Conservation (phyloP, 805 yeast genomes). For the Blastobotrys americana region DNA sequence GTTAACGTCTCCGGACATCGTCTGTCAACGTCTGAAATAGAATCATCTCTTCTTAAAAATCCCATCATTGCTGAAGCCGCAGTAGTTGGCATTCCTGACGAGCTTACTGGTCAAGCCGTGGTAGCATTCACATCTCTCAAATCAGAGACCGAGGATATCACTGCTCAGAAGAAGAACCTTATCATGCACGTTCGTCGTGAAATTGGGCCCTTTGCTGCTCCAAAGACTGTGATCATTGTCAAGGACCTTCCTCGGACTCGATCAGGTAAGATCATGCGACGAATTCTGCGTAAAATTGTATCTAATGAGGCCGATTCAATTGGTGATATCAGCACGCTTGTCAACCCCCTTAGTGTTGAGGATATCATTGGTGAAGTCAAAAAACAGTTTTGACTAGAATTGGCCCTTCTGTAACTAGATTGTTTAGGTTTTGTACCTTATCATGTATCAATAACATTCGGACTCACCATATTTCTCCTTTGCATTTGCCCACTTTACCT, state of each 20-base stretch:
- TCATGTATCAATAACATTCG: too few relatives aligned
- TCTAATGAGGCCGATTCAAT: constrained; percentile 84
- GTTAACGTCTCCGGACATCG: constrained; percentile 97
- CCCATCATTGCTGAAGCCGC: constrained; percentile 83
- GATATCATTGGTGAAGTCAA: constrained; percentile 63
- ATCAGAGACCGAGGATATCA: constrained; percentile 35
- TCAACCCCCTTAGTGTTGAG: constrained; percentile 78
- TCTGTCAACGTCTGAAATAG: constrained; percentile 93
- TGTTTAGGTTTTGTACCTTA: too few relatives aligned
- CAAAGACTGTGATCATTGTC: constrained; percentile 76
- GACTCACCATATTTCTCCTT: too few relatives aligned
- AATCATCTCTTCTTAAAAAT: constrained; percentile 80
- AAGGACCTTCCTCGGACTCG: constrained; percentile 95
- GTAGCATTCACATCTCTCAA: constrained; percentile 88
- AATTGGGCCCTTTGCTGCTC: constrained; percentile 92
- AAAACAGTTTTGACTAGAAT: too few relatives aligned
- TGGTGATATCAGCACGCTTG: constrained; percentile 85
- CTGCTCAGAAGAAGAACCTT: constrained; percentile 55
- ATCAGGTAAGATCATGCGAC: constrained; percentile 97
- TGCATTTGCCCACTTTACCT: too few relatives aligned
- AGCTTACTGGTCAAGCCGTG: constrained; percentile 94
- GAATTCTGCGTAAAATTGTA: constrained; percentile 86
- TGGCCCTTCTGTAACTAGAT: too few relatives aligned
- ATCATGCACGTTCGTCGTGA: constrained; percentile 82
- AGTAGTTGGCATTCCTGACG: constrained; percentile 93